Conservation (phyloP, 2,329 filamentous ascomycete genomes). For the Ceratocystis smalleyi region DNA sequence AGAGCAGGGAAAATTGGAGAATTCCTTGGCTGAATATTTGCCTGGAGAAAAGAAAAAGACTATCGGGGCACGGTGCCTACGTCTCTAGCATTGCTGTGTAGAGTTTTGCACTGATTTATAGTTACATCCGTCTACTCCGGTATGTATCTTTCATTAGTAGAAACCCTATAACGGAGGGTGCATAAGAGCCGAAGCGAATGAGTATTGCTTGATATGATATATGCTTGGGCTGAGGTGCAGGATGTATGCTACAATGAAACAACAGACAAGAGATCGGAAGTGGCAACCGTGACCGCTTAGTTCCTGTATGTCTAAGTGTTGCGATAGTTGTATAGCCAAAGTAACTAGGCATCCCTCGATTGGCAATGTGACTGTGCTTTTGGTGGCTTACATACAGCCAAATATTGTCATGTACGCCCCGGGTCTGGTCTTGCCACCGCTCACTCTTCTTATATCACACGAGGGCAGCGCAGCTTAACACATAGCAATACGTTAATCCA, state of each 20-base stretch:
- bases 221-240: conserved; percentile 2
- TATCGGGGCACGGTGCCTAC: not conserved
- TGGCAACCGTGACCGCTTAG: not conserved
- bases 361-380: no score
- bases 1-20: not conserved
- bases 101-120: not conserved
- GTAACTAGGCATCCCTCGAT: no score
- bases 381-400: no score
- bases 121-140: not conserved
- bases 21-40: not conserved
- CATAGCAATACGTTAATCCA: no score
- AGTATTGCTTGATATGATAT: not conserved
- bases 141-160: not conserved
- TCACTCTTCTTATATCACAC: no score
- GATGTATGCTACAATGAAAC: not conserved
- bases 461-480: no score
- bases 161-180: not conserved
- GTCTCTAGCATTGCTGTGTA: no score
- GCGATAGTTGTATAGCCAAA: no score
- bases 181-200: no score
- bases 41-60: not conserved
- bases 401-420: no score
- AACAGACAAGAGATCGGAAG: not conserved
- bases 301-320: no score
- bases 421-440: no score